These are phyloP conservation scores for Mucor circinelloides DNA, from an alignment of 371 early-diverging fungal genomes.

Conservation along the genomic window DNA sequence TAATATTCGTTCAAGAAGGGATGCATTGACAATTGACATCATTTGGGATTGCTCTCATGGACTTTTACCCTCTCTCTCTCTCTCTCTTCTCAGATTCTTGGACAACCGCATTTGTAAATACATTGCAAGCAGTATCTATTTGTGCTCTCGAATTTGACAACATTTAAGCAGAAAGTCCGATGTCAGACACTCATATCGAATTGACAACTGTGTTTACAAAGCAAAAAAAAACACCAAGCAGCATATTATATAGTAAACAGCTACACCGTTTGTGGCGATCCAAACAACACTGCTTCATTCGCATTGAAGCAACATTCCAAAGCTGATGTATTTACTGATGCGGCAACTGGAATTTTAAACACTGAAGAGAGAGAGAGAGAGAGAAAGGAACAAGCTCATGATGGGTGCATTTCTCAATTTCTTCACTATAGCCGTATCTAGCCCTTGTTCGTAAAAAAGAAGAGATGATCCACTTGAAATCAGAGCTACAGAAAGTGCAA, in stretches of 20 bases:
- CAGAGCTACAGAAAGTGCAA: neutral
- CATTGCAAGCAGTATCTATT: neutral
- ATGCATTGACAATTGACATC: neutral
- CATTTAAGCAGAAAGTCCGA: too few species aligned
- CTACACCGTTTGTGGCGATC: too few species aligned
- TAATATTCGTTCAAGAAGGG: neutral
- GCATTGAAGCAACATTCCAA: neutral
- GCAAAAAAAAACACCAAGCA: too few species aligned
- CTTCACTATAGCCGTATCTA: neutral
- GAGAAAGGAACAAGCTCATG: neutral
- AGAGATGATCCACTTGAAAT: neutral
- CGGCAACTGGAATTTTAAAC: neutral
- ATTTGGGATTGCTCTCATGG: neutral
- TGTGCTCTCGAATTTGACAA: too few species aligned
- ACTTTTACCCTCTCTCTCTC: neutral
- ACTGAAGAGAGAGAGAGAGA: neutral
- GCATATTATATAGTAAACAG: too few species aligned
- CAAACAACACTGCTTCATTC: too few species aligned
- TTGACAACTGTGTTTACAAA: too few species aligned
- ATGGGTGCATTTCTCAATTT: neutral
- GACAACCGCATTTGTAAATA: neutral
- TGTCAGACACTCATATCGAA: too few species aligned
- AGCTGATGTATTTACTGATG: neutral
- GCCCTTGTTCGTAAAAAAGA: neutral
- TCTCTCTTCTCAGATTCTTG: neutral